These are phyloP conservation scores for Mortierella alpina DNA, from an alignment of 192 early-diverging fungal genomes.

Conservation along the genomic window DNA sequence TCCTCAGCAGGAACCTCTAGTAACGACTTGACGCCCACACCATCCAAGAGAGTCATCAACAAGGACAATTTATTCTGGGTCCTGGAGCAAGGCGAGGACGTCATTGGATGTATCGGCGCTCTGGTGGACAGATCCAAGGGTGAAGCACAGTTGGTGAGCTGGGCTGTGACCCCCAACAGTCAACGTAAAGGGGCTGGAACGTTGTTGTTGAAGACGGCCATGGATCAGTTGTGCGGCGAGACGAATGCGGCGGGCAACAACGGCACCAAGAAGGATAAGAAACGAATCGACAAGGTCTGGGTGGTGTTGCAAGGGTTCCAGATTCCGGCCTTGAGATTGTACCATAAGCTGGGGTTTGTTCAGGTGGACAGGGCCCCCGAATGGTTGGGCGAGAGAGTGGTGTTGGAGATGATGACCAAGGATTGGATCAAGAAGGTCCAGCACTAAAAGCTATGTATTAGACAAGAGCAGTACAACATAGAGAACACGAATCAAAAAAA, in stretches of 20 bases:
- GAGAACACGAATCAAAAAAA: too few relatives aligned
- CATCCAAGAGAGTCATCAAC: neutral
- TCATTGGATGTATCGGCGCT: conserved; percentile 33
- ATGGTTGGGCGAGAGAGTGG: conserved; percentile 41
- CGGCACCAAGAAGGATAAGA: conserved; percentile 6
- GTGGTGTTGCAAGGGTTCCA: conserved; percentile 32
- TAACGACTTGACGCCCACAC: neutral
- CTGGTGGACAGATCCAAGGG: conserved; percentile 6
- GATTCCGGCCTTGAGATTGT: conserved; percentile 34
- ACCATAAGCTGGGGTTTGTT: conserved; percentile 36
- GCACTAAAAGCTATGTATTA: neutral
- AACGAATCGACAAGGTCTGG: conserved; percentile 8
- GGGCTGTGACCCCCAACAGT: conserved; percentile 6
- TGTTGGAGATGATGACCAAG: conserved; percentile 31
- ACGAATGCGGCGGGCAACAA: neutral
- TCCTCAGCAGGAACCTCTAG: neutral
- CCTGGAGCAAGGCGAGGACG: conserved; percentile 3
- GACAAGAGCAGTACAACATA: too few relatives aligned
- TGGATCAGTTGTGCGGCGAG: conserved; percentile 25
- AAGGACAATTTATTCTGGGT: conserved; percentile 44
- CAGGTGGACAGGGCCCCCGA: conserved; percentile 37
- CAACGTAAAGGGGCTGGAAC: conserved; percentile 25
- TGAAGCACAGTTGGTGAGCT: conserved; percentile 14
- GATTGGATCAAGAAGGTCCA: conserved; percentile 23
- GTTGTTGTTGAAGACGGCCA: conserved; percentile 28